Evolutionary conservation across 306 rosid species (phyloP).

Genomic region (Herpetospermum pedunculosum): DNA sequence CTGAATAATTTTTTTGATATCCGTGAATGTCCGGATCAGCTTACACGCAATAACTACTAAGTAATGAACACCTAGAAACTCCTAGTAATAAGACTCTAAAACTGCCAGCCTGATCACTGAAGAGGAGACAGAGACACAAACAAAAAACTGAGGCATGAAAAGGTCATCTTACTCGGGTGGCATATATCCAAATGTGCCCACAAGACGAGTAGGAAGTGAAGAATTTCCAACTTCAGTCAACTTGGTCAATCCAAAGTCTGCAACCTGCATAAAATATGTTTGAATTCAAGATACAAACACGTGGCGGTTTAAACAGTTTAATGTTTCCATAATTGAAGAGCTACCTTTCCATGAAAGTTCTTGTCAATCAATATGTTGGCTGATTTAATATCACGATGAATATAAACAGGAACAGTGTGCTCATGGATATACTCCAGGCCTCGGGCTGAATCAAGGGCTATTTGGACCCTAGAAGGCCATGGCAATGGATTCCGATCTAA

Average conservation of each 20-base stretch:
- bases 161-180: conserved; percentile 67
- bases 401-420: conserved; percentile 93
- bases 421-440: conserved; percentile 97
- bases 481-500: conserved; percentile 68
- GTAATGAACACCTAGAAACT: not conserved
- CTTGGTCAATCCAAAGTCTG: conserved; percentile 90
- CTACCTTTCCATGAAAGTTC: conserved; percentile 79
- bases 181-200: conserved; percentile 95
- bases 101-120: not conserved
- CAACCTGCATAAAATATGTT: conserved; percentile 46
- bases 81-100: not conserved
- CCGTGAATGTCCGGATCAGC: too few relatives aligned
- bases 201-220: conserved; percentile 71
- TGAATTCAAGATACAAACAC: conserved; percentile 12
- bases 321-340: not conserved
- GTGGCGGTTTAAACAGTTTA: not conserved
- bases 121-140: not conserved
- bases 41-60: not conserved
- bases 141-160: not conserved
- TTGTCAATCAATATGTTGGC: conserved; percentile 89
- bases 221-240: conserved; percentile 81
- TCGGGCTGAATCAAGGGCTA: conserved; percentile 94
- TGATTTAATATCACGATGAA: conserved; percentile 93
- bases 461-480: conserved; percentile 84
- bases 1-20: too few relatives aligned